Evolutionary conservation across 2,329 filamentous ascomycete species (phyloP).

Genomic region (Erysiphe neolycopersici): DNA sequence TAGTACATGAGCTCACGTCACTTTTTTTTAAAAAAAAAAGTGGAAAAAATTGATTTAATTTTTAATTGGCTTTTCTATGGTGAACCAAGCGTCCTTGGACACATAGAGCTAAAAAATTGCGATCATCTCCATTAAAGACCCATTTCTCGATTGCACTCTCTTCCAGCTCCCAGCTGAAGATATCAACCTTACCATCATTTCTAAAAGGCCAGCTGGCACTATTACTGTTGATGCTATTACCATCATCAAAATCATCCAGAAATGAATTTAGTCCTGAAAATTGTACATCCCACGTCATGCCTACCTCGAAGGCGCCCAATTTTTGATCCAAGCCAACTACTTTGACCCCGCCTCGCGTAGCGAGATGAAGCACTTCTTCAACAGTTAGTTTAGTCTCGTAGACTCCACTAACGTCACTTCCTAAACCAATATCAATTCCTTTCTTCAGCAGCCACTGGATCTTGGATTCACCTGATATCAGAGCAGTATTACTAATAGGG

Average conservation of each 20-base stretch:
- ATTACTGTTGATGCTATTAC: too few species aligned
- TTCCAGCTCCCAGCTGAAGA: constrained; percentile 86
- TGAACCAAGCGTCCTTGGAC: constrained; percentile 66
- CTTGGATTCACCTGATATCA: constrained; percentile 53
- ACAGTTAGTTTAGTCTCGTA: constrained; percentile 54
- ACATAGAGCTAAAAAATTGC: constrained; percentile 77
- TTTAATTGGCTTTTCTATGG: too few species aligned
- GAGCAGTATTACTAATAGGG: constrained; percentile 58
- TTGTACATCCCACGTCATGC: constrained; percentile 81
- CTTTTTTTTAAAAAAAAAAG: too few species aligned
- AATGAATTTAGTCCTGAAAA: constrained; percentile 34
- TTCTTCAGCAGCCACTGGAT: constrained; percentile 48
- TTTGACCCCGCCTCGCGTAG: constrained; percentile 62
- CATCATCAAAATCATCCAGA: constrained; percentile 17
- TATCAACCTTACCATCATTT: constrained; percentile 41
- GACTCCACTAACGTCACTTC: constrained; percentile 76
- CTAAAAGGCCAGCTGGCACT: constrained; percentile 2
- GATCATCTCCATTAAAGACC: constrained; percentile 80
- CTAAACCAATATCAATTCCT: constrained; percentile 58
- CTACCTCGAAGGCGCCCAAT: constrained; percentile 61
- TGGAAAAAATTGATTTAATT: too few species aligned
- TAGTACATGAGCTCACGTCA: too few species aligned
- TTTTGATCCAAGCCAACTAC: constrained; percentile 47
- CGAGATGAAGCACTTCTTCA: constrained; percentile 66
- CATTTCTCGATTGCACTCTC: constrained; percentile 73